Evolutionary conservation across 352 stramenopile species (phyloP).

Genomic region (Phytopythium litorale): DNA sequence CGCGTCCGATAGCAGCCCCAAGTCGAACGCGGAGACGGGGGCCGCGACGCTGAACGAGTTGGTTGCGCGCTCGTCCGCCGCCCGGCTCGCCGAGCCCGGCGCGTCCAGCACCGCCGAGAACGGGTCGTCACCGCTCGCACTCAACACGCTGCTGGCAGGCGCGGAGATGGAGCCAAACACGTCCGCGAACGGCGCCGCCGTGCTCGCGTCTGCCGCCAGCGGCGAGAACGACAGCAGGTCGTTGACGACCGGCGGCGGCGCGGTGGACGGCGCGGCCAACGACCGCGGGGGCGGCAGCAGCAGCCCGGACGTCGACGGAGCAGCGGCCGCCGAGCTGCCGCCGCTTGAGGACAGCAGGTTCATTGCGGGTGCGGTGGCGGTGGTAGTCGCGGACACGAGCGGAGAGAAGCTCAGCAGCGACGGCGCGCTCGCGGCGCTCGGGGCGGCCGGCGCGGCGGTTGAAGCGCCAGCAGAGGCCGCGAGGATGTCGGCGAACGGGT

Average conservation of each 20-base stretch:
- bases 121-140: constrained; percentile 22
- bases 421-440: neutral
- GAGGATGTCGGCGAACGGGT: constrained; percentile 35
- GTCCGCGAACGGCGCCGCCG: constrained; percentile 18
- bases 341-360: neutral
- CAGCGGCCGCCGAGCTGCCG: neutral
- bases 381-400: neutral
- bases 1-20: neutral
- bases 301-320: neutral
- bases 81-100: neutral
- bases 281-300: neutral
- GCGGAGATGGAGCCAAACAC: constrained; percentile 25
- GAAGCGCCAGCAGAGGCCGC: neutral
- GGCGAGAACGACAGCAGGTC: constrained; percentile 68
- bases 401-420: constrained; percentile 22
- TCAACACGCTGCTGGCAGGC: constrained; percentile 11
- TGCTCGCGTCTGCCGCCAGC: constrained; percentile 12
- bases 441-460: neutral
- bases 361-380: neutral
- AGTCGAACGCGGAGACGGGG: constrained; percentile 6
- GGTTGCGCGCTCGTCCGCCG: neutral
- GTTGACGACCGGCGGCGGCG: neutral
- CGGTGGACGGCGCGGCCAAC: neutral
- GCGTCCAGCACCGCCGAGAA: constrained; percentile 12
- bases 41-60: constrained; percentile 15